Evolutionary conservation across 306 rosid species (phyloP).

Genomic region (Inga laurina): DNA sequence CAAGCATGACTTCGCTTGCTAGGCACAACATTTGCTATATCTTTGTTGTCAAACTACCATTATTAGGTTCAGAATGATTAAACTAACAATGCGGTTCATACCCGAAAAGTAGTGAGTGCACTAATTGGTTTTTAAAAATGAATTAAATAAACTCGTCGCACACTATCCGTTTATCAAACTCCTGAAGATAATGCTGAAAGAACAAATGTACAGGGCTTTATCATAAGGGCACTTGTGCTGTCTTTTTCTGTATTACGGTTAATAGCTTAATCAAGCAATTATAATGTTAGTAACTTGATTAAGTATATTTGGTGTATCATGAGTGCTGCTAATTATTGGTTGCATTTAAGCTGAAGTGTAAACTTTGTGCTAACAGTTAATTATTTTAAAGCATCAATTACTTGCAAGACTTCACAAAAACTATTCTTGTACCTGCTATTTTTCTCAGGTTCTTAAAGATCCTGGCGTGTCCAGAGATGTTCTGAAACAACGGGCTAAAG

Average conservation of each 20-base stretch:
- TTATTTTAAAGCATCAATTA: constrained; percentile 5
- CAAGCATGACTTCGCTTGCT: background rate
- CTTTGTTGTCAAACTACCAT: background rate
- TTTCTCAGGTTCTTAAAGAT: constrained; percentile 78
- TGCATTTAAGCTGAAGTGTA: background rate
- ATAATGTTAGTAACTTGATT: background rate
- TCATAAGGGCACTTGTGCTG: background rate
- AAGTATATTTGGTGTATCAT: background rate
- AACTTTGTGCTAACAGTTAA: background rate
- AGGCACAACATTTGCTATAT: constrained; percentile 2
- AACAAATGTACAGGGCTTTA: background rate
- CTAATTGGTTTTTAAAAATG: too few species aligned
- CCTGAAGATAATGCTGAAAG: background rate
- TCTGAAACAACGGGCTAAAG: constrained; percentile 66
- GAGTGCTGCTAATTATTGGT: background rate
- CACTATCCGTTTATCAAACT: background rate
- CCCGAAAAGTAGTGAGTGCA: too few species aligned
- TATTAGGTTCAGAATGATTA: background rate
- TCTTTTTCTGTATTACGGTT: background rate
- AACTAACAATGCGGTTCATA: background rate
- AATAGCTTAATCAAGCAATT: background rate
- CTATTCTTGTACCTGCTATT: background rate
- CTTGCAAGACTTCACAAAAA: constrained; percentile 18
- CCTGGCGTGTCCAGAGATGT: constrained; percentile 71
- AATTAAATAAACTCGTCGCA: background rate